Conservation (phyloP, 2,329 filamentous ascomycete genomes). For the Fusarium virguliforme region DNA sequence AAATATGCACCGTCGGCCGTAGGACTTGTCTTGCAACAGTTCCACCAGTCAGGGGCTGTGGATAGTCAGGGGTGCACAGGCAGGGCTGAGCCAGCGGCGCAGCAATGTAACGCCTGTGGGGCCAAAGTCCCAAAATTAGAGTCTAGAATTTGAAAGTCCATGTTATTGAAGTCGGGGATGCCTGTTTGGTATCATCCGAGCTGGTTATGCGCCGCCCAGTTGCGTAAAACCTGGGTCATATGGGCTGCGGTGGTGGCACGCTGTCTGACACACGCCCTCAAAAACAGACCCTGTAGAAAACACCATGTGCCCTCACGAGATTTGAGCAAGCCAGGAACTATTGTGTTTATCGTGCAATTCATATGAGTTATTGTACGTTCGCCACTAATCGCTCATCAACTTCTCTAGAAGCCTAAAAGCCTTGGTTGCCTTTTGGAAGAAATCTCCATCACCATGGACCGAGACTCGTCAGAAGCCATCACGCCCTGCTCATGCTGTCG, state of each 20-base stretch:
- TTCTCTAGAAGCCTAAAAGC: too few relatives aligned
- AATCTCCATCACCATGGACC: too few relatives aligned
- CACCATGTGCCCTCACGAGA: too few relatives aligned
- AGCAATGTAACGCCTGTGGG: not conserved
- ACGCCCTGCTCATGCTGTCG: too few relatives aligned
- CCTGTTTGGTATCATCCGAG: not conserved
- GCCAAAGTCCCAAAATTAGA: not conserved
- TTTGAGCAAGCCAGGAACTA: too few relatives aligned
- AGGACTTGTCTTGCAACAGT: not conserved
- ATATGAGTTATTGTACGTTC: too few relatives aligned
- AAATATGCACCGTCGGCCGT: constrained; percentile 5
- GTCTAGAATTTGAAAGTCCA: not conserved
- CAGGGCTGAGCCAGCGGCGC: constrained; percentile 3
- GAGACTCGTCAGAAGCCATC: too few relatives aligned
- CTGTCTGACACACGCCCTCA: too few relatives aligned
- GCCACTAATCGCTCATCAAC: too few relatives aligned
- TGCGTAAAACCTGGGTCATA: not conserved
- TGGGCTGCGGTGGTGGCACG: not conserved
- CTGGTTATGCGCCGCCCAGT: not conserved
- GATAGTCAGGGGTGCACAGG: not conserved
- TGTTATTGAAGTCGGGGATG: not conserved
- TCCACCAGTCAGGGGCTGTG: not conserved
- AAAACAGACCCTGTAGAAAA: too few relatives aligned
- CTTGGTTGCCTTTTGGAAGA: too few relatives aligned
- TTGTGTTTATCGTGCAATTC: too few relatives aligned